A percentile compares a stretch with the other conserved stretches of the same genome.
phyloP scores from a whole-genome alignment of 495 filamentous ascomycete species.

The Daldinia bambusicola region DNA sequence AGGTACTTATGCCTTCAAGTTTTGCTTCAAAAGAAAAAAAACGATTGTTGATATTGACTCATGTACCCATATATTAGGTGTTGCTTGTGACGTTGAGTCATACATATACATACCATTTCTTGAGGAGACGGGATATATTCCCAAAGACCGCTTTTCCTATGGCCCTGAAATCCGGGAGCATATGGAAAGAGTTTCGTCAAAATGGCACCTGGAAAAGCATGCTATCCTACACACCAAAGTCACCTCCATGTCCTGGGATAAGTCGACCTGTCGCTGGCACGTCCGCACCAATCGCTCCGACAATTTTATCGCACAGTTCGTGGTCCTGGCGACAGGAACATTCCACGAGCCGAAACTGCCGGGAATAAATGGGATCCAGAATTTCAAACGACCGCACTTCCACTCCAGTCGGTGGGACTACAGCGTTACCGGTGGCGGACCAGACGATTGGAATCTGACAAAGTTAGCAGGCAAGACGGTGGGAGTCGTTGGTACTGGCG shows the following conservation, averaged over 20 bases:
- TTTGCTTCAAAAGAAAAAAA: background rate
- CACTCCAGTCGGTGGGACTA: background rate
- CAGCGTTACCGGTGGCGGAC: background rate
- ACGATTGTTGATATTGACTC: background rate
- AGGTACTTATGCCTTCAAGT: background rate
- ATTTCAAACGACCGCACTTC: background rate
- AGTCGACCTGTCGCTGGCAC: background rate
- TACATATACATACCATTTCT: background rate
- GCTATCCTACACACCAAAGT: background rate
- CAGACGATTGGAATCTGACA: background rate
- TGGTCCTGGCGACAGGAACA: background rate
- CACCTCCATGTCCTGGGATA: background rate
- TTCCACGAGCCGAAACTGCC: background rate
- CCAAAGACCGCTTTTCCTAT: background rate
- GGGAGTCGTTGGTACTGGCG: background rate
- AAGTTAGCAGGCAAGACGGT: background rate
- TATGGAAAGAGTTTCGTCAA: background rate
- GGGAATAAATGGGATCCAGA: background rate
- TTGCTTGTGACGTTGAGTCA: background rate
- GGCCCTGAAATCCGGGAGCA: background rate
- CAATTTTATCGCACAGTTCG: background rate
- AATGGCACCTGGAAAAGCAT: background rate
- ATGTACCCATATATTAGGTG: background rate
- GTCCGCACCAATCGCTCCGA: background rate
- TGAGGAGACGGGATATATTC: slow-evolving; percentile 1